phyloP scores from a whole-genome alignment of 441 rosid genomes.

The Dalechampia spathulata region DNA sequence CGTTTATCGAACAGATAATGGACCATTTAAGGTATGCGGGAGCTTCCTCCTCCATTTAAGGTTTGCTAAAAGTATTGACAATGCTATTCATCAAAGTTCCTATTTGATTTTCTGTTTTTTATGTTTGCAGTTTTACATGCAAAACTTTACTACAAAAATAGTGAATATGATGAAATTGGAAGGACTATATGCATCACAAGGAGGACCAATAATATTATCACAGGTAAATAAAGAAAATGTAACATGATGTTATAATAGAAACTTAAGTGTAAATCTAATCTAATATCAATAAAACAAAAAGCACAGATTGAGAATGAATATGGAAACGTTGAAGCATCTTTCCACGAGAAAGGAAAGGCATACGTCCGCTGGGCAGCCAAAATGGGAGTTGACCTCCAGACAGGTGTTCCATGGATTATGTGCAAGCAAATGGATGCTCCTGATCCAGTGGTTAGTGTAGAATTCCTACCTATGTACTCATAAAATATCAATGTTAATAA shows the following conservation, averaged over 20 bases:
- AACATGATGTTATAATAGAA: neutral
- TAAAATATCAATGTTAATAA: too few relatives aligned
- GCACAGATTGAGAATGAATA: constrained; percentile 78
- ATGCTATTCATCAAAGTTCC: too few relatives aligned
- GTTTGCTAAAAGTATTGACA: neutral
- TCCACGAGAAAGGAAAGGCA: constrained; percentile 34
- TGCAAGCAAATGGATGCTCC: constrained; percentile 92
- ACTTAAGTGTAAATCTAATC: too few relatives aligned
- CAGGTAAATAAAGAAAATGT: constrained; percentile 33
- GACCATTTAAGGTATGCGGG: constrained; percentile 67
- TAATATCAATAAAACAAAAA: too few relatives aligned
- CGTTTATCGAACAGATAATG: constrained; percentile 65
- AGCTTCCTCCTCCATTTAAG: neutral
- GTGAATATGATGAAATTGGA: constrained; percentile 66
- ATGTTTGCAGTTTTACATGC: constrained; percentile 55
- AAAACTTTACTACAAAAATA: constrained; percentile 46
- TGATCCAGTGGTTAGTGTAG: constrained; percentile 49
- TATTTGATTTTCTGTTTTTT: neutral
- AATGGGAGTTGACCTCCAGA: constrained; percentile 60
- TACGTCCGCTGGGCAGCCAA: constrained; percentile 76
- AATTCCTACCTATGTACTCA: neutral
- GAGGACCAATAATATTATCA: constrained; percentile 78
- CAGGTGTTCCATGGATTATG: constrained; percentile 95
- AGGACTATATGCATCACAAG: constrained; percentile 66
- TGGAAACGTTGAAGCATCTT: constrained; percentile 45